These are phyloP conservation scores for Sporothrix brunneoviolacea DNA, from an alignment of 2,329 filamentous ascomycete species.

Conservation along the genomic window DNA sequence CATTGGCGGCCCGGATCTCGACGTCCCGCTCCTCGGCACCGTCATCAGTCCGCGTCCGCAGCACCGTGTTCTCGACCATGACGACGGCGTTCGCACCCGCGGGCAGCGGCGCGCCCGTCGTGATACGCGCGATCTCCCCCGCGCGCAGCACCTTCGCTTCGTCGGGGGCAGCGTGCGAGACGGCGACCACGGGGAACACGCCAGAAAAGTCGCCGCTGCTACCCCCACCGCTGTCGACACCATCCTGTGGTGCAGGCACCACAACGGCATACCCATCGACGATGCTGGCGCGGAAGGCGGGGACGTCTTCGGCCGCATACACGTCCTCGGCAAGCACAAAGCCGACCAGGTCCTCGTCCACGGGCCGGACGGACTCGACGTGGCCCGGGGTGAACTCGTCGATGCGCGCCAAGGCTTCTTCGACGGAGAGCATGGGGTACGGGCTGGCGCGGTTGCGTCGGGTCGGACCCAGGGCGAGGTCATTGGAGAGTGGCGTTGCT, in stretches of 20 bases:
- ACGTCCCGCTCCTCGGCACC: constrained; percentile 80
- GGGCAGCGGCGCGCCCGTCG: constrained; percentile 86
- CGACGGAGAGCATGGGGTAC: constrained; percentile 84
- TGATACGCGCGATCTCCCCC: constrained; percentile 82
- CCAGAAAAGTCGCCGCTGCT: constrained; percentile 56
- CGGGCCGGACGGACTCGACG: constrained; percentile 47
- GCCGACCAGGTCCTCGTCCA: constrained; percentile 63
- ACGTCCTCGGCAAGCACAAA: constrained; percentile 79
- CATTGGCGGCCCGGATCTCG: constrained; percentile 72
- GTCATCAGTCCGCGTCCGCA: constrained; percentile 70
- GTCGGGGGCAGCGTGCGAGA: constrained; percentile 77
- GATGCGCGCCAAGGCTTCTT: constrained; percentile 70
- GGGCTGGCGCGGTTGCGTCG: constrained; percentile 77
- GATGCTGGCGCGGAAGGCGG: constrained; percentile 90
- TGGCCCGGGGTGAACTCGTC: constrained; percentile 64
- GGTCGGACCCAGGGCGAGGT: constrained; percentile 54
- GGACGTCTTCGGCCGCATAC: constrained; percentile 71
- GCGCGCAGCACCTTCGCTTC: constrained; percentile 55
- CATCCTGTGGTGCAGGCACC: constrained; percentile 33
- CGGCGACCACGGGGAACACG: constrained; percentile 74
- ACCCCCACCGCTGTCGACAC: background rate
- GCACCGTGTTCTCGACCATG: constrained; percentile 90
- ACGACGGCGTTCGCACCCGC: constrained; percentile 84
- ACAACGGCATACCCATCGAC: constrained; percentile 93
- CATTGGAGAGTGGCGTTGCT: constrained; percentile 46